Evolutionary conservation across 345 rosid species (phyloP).

Genomic region (Arabis alpina): DNA sequence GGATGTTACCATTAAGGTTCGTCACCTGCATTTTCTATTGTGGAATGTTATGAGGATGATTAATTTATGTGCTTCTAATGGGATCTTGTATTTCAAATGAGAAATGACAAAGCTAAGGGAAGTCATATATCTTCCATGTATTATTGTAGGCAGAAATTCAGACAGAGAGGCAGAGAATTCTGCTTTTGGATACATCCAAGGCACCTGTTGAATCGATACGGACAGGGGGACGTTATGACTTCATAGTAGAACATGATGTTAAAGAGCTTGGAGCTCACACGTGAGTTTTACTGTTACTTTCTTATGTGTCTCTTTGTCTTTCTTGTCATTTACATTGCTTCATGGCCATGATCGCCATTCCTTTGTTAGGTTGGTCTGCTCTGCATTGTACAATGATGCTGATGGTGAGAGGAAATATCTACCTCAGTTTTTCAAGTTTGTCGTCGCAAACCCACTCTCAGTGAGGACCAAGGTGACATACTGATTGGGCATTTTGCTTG

Average conservation of each 20-base stretch:
- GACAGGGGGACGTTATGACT: conserved; percentile 89
- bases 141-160: conserved; percentile 88
- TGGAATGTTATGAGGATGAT: background rate
- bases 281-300: conserved; percentile 49
- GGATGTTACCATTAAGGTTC: conserved; percentile 78
- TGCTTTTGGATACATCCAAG: conserved; percentile 85
- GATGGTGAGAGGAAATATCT: conserved; percentile 92
- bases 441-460: conserved; percentile 89
- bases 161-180: conserved; percentile 89
- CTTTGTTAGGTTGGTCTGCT: conserved; percentile 78
- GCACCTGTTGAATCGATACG: conserved; percentile 86
- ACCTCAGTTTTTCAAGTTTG: conserved; percentile 95
- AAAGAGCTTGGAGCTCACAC: conserved; percentile 99
- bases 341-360: background rate
- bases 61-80: background rate
- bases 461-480: conserved; percentile 82
- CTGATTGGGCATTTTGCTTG: background rate
- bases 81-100: background rate
- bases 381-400: conserved; percentile 84
- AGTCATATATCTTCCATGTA: conserved; percentile 7
- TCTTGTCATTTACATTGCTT: conserved; percentile 1
- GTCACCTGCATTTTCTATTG: conserved; percentile 1
- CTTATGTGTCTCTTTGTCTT: background rate
- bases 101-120: background rate
- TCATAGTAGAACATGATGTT: conserved; percentile 95